Evolutionary conservation across 148 eudicot genomes (phyloP).

Genomic region (Fagopyrum esculentum): DNA sequence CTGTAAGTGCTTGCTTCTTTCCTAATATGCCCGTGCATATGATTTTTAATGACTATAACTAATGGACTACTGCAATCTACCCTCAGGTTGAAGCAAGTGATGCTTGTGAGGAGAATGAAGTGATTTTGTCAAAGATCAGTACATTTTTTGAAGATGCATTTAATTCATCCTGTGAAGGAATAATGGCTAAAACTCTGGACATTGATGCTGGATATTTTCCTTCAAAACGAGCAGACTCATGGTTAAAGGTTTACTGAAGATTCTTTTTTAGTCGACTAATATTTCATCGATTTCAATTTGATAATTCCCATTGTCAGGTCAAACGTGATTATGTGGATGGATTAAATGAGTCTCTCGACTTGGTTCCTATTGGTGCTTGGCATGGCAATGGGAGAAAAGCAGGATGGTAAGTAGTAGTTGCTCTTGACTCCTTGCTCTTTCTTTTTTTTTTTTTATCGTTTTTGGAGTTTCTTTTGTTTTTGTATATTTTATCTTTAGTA

Average conservation of each 20-base stretch:
- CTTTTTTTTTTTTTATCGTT: slow-evolving; percentile 1
- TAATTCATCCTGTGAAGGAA: slow-evolving; percentile 87
- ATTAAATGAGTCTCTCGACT: slow-evolving; percentile 77
- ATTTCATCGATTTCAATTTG: not conserved
- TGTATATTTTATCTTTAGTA: not conserved
- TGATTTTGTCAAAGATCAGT: slow-evolving; percentile 49
- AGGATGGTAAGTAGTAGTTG: slow-evolving; percentile 59
- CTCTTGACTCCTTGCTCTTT: not conserved
- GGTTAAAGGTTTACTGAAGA: slow-evolving; percentile 65
- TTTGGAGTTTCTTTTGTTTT: not conserved
- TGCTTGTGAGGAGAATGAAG: slow-evolving; percentile 63
- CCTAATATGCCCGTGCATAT: slow-evolving; percentile 3
- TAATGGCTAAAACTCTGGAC: slow-evolving; percentile 91
- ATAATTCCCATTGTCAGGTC: slow-evolving; percentile 41
- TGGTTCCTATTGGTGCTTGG: slow-evolving; percentile 99
- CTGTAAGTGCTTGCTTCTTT: slow-evolving; percentile 36
- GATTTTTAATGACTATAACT: slow-evolving; percentile 6
- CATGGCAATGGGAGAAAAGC: slow-evolving; percentile 99
- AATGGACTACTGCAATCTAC: slow-evolving; percentile 12
- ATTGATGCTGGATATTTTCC: slow-evolving; percentile 81
- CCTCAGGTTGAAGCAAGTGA: slow-evolving; percentile 73
- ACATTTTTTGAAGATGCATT: slow-evolving; percentile 72
- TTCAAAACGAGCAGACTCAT: slow-evolving; percentile 90
- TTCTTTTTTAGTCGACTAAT: not conserved
- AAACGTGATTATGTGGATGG: slow-evolving; percentile 96